A percentile compares a stretch with the other conserved stretches of the same genome.
These are phyloP conservation scores for Apium graveolens DNA, from an alignment of 129 eudicot species.

Conservation along the genomic window DNA sequence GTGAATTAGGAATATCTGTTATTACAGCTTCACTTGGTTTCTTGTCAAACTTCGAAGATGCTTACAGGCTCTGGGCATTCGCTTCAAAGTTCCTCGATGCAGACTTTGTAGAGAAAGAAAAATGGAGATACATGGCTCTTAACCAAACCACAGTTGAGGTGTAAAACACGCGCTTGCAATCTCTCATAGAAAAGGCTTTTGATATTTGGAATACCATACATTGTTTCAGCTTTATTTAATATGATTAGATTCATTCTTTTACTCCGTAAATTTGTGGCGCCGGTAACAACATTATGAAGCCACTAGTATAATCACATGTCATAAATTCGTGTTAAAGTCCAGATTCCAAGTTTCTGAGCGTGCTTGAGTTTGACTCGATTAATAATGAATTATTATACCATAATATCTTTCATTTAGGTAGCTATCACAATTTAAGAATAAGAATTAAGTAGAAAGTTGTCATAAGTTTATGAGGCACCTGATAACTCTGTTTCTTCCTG, in stretches of 20 bases:
- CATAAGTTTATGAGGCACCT: too few relatives aligned
- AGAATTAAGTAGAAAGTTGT: too few relatives aligned
- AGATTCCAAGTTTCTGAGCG: neutral
- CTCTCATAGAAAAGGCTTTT: conserved; percentile 3
- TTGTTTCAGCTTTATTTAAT: neutral
- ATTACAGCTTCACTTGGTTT: conserved; percentile 56
- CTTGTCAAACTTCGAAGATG: conserved; percentile 69
- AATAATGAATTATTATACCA: too few relatives aligned
- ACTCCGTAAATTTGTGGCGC: neutral
- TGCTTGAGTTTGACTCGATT: too few relatives aligned
- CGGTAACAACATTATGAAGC: neutral
- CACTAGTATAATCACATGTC: neutral
- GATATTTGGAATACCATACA: neutral
- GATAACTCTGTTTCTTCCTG: too few relatives aligned
- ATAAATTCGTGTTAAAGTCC: neutral
- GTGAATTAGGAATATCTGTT: conserved; percentile 36
- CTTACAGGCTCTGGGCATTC: conserved; percentile 65
- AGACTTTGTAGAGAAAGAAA: conserved; percentile 88
- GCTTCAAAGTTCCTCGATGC: conserved; percentile 79
- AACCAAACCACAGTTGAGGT: conserved; percentile 73
- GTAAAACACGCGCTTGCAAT: conserved; percentile 12
- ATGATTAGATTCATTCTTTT: neutral
- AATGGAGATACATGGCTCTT: conserved; percentile 88
- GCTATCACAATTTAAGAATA: neutral
- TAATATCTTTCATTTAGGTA: neutral